phyloP scores from a whole-genome alignment of 805 yeast genomes.

The Candida insectalens region DNA sequence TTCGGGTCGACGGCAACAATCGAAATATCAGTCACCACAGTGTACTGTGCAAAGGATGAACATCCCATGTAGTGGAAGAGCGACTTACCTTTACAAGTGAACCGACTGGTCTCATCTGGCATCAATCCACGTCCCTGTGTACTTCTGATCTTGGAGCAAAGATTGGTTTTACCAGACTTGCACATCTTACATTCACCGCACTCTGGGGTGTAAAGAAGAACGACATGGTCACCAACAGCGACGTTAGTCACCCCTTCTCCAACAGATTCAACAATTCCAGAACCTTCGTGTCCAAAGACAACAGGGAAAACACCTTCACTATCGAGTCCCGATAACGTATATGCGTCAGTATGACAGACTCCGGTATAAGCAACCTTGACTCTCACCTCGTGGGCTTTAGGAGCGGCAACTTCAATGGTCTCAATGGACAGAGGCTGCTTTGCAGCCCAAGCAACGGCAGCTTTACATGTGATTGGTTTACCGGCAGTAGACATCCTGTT shows the following conservation, averaged over 20 bases:
- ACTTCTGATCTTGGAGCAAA: slow-evolving; percentile 91
- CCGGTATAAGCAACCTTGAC: slow-evolving; percentile 82
- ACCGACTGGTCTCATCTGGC: slow-evolving; percentile 97
- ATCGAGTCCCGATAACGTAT: slow-evolving; percentile 87
- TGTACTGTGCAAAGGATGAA: slow-evolving; percentile 93
- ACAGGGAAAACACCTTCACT: slow-evolving; percentile 96
- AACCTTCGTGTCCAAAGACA: slow-evolving; percentile 95
- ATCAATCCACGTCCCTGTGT: slow-evolving; percentile 98
- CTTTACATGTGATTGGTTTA: slow-evolving; percentile 58
- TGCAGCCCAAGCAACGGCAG: slow-evolving; percentile 98
- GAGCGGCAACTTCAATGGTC: slow-evolving; percentile 84
- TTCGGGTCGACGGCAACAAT: slow-evolving; percentile 82
- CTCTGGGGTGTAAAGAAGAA: slow-evolving; percentile 94
- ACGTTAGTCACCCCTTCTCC: slow-evolving; percentile 92
- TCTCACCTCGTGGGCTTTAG: slow-evolving; percentile 96
- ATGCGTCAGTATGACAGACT: slow-evolving; percentile 98
- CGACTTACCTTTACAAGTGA: slow-evolving; percentile 76
- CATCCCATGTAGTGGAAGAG: slow-evolving; percentile 96
- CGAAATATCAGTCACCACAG: slow-evolving; percentile 96
- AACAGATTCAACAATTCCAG: slow-evolving; percentile 89
- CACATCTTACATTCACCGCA: slow-evolving; percentile 95
- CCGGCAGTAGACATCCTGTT: slow-evolving; percentile 21
- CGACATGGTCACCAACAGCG: slow-evolving; percentile 87
- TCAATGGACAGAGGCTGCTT: slow-evolving; percentile 67
- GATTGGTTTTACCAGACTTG: slow-evolving; percentile 87